phyloP scores from a whole-genome alignment of 2,329 filamentous ascomycete genomes.

The Aspergillus sp. region DNA sequence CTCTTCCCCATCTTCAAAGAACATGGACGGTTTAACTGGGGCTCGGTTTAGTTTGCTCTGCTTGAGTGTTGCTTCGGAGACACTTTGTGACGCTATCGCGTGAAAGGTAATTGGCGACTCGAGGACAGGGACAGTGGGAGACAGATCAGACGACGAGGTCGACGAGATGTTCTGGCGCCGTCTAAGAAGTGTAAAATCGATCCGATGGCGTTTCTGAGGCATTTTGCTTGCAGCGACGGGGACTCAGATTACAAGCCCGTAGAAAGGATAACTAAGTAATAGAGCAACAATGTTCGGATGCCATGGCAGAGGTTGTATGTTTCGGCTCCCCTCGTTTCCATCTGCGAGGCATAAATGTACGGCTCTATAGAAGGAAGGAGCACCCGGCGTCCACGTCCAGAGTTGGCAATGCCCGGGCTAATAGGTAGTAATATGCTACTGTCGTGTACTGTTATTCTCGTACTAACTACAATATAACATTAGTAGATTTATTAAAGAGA shows the following conservation, averaged over 20 bases:
- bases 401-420: background rate
- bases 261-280: slow-evolving; percentile 2
- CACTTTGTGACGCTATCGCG: slow-evolving; percentile 11
- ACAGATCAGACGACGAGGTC: slow-evolving; percentile 18
- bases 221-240: slow-evolving; percentile 4
- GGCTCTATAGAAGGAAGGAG: background rate
- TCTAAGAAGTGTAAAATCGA: slow-evolving; percentile 20
- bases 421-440: background rate
- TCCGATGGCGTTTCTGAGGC: slow-evolving; percentile 12
- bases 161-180: slow-evolving; percentile 18
- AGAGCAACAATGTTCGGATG: background rate
- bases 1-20: slow-evolving; percentile 23
- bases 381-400: background rate
- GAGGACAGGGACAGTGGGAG: slow-evolving; percentile 19
- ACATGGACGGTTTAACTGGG: slow-evolving; percentile 22
- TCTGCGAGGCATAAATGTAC: background rate
- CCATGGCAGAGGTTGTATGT: no score
- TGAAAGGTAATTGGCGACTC: slow-evolving; percentile 22
- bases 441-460: no score
- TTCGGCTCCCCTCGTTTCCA: background rate
- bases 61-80: slow-evolving; percentile 20
- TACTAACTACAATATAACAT: no score
- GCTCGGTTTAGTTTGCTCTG: slow-evolving; percentile 19
- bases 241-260: background rate
- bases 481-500: no score